Conservation (phyloP, 2,329 filamentous ascomycete genomes). For the Lasiodiplodia gonubiensis region DNA sequence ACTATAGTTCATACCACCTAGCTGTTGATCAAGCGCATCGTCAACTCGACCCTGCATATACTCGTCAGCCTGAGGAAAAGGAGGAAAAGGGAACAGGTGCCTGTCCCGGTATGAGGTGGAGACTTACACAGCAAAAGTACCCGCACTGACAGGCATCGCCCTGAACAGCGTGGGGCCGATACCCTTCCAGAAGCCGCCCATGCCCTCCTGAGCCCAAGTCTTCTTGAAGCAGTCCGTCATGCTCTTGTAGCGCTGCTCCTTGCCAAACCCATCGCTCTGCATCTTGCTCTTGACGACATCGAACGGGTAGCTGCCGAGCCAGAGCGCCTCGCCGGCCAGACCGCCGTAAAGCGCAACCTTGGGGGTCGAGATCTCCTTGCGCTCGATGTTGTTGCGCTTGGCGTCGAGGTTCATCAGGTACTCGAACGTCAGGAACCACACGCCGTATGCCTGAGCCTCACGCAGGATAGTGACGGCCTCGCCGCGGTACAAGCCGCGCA, state of each 20-base stretch:
- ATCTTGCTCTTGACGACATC: constrained; percentile 99
- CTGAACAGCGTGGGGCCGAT: constrained; percentile 87
- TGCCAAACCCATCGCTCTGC: constrained; percentile 93
- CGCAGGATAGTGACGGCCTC: constrained; percentile 83
- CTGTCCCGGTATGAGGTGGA: too few relatives aligned
- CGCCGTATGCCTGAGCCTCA: constrained; percentile 92
- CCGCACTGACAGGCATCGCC: constrained; percentile 95
- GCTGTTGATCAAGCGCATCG: constrained; percentile 46
- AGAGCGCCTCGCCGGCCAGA: constrained; percentile 89
- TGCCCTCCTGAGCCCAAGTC: constrained; percentile 77
- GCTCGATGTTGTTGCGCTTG: constrained; percentile 73
- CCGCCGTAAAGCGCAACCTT: constrained; percentile 95
- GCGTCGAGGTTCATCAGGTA: constrained; percentile 94
- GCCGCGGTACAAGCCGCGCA: constrained; percentile 83
- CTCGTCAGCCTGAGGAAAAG: constrained; percentile 10
- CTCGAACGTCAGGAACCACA: constrained; percentile 96
- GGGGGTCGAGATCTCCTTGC: constrained; percentile 77
- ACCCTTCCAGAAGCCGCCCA: constrained; percentile 91
- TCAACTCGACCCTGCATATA: constrained; percentile 36
- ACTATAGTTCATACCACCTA: constrained; percentile 31
- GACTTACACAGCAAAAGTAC: constrained; percentile 84
- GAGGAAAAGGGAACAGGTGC: too few relatives aligned
- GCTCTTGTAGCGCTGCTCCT: constrained; percentile 70
- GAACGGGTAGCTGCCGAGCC: constrained; percentile 92
- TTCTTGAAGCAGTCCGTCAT: constrained; percentile 91